Evolutionary conservation across 2,329 filamentous ascomycete genomes (phyloP).

Genomic region (Calonectria pseudoreteaudii): DNA sequence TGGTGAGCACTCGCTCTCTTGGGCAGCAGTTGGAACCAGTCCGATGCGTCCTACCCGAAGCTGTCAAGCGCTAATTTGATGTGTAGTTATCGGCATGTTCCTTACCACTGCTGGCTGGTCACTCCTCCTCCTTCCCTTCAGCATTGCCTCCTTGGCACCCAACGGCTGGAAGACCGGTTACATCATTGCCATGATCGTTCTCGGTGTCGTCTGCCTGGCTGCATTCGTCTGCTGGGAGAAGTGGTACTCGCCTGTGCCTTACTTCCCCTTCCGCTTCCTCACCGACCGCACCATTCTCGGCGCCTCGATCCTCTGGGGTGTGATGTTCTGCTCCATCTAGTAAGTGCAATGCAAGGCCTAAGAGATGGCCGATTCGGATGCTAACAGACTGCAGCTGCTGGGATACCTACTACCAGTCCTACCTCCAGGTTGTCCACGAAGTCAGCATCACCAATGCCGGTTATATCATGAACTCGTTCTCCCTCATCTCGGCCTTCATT

Average conservation of each 20-base stretch:
- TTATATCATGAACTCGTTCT: slow-evolving; percentile 61
- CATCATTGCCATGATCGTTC: slow-evolving; percentile 66
- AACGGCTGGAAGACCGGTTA: slow-evolving; percentile 60
- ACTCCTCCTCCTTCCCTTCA: slow-evolving; percentile 72
- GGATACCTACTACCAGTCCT: slow-evolving; percentile 63
- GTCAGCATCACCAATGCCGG: slow-evolving; percentile 59
- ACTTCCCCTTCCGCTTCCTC: slow-evolving; percentile 62
- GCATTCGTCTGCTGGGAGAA: slow-evolving; percentile 68
- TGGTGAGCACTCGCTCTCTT: slow-evolving; percentile 49
- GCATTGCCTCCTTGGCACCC: slow-evolving; percentile 55
- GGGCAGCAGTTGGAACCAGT: background rate
- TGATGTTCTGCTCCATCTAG: slow-evolving; percentile 53
- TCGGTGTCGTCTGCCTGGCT: slow-evolving; percentile 63
- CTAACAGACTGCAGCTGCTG: slow-evolving; percentile 62
- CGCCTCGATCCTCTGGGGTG: slow-evolving; percentile 53
- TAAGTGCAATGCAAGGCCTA: background rate
- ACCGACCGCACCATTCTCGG: slow-evolving; percentile 61
- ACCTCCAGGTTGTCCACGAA: slow-evolving; percentile 63
- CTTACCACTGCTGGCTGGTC: slow-evolving; percentile 63
- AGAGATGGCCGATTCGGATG: slow-evolving; percentile 58
- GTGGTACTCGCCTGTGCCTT: slow-evolving; percentile 49
- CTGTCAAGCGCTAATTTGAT: background rate
- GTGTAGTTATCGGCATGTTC: slow-evolving; percentile 61
- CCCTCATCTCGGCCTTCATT: slow-evolving; percentile 60
- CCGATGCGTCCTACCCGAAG: background rate